These are phyloP conservation scores for Eucalyptus viminalis DNA, from an alignment of 345 rosid species.

Conservation along the genomic window DNA sequence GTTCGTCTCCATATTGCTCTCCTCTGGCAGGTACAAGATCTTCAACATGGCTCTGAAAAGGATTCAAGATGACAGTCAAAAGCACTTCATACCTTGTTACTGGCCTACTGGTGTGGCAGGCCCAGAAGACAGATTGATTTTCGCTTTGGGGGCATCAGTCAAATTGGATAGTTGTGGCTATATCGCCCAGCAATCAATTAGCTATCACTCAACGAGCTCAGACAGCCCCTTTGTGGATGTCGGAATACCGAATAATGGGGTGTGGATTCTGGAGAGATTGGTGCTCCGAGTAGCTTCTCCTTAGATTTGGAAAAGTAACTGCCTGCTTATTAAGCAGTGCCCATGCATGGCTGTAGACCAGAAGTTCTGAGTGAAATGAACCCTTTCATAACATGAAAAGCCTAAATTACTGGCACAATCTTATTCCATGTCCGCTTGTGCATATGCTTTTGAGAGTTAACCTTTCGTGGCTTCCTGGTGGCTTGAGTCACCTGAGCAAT, in stretches of 20 bases:
- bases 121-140: not conserved
- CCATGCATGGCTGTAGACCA: not conserved
- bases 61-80: conserved; percentile 74
- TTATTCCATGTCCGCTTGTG: too few species aligned
- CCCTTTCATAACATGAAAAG: too few species aligned
- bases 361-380: not conserved
- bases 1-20: not conserved
- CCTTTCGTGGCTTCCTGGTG: too few species aligned
- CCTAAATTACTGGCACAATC: too few species aligned
- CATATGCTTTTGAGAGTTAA: too few species aligned
- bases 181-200: not conserved
- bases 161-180: not conserved
- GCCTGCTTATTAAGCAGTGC: not conserved
- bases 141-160: not conserved
- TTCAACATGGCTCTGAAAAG: conserved; percentile 78
- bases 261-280: not conserved
- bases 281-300: not conserved
- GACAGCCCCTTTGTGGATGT: not conserved
- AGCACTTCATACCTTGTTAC: not conserved
- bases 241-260: not conserved
- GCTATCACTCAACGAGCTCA: not conserved
- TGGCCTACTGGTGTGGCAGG: not conserved
- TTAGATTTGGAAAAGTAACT: not conserved
- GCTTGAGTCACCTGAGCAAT: too few species aligned
- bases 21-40: conserved; percentile 52